Evolutionary conservation across 306 rosid genomes (phyloP), one percentile per base, ranked within the genome.

Genomic region (Quercus engelmannii): DNA sequence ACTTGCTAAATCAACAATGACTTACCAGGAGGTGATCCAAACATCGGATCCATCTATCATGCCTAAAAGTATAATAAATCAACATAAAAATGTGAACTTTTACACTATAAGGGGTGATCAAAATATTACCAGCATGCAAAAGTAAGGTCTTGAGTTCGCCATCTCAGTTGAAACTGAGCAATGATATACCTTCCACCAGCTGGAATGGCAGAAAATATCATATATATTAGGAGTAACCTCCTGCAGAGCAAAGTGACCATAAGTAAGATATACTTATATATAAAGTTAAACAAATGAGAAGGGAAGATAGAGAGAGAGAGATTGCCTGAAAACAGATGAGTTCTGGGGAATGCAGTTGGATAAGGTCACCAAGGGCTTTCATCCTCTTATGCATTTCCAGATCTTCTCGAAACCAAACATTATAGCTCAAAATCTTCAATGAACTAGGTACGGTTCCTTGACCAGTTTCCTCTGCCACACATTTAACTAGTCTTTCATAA

Each of bases 331-430:
- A 86, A 76, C 88, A 86, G 69, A 88, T 79, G 79, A 85, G 18
- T 58, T 88, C 89, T 8, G 91, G 91, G 4, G 84, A 76, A 70
- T 88, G 86, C 68, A 51, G 84, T 73, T 68, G 83, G 76, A 88
- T 74, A 80, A 88, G 87, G 49, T 85, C 87, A 31, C 91, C 86
- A 38, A 88, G 73, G 51, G 91, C 89, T 76, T 79, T 71, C 91
- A 85, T 88, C 73, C 91, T 85, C 55, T 83, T 85, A 26, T 74
- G 67, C 76, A 85, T 19, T 71, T 88, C 91, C 65, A 88, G 41
- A 10, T 85, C 89, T 73, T 85, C 91, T n/a, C 87, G 82, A 30
- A 85, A 85, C 91, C 91, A 88, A 30, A 88, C 87, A 64, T 88
- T 85, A 82, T 88, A 88, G 46, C 77, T 85, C 5, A 88, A 56